Evolutionary conservation across 345 rosid species (phyloP), one percentile per base, ranked within the genome.

Genomic region (Lepidium africanum): DNA sequence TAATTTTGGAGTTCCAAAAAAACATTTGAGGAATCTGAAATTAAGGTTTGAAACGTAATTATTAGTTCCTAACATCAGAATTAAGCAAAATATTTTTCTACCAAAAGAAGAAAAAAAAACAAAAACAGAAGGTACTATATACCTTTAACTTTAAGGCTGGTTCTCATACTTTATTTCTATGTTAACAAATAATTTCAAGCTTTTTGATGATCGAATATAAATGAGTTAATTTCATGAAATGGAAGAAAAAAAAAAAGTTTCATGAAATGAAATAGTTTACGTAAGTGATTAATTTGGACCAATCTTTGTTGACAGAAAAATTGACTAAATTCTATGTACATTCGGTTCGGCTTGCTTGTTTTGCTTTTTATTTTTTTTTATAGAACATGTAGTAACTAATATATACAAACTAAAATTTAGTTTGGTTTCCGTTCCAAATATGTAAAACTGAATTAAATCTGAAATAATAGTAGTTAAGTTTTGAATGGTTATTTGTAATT

Each of bases 111-210:
- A n/a, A 33, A 45, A 53, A 51, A 42, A 17, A 32, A 10, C 35
- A 61, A 12, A 53, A 63, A 71, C 56, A 62, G 53, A 71, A 36
- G 57, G 70, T 71, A 37, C 50, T 19, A 10, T 48, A 30, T 47
- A 65, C 71, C 76, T 72, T 72, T 65, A 72, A 57, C 76, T 72
- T 72, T 72, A 65, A 65, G 71, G 71, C 71, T 72, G 66, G 58
- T 57, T 56, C 30, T 39, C 58, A 47, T 47, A 55, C 59, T 47
- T 25, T 71, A 13, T 55, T 6, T 14, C 13, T 61, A 33, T 11
- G 56, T 64, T 64, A 38, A 57, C 48, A 32, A 56, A 65, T 57
- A 30, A 40, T 39, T 56, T 57, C 21, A 43, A 72, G 53, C 71
- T 72, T 72, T 72, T 47, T 48, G 46, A 48, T 72, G 52, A 72